Percentiles rank a stretch among this genome's conserved stretches.
Evolutionary conservation across 2,329 filamentous ascomycete genomes (phyloP).

Genomic region (Trichoderma gracile): DNA sequence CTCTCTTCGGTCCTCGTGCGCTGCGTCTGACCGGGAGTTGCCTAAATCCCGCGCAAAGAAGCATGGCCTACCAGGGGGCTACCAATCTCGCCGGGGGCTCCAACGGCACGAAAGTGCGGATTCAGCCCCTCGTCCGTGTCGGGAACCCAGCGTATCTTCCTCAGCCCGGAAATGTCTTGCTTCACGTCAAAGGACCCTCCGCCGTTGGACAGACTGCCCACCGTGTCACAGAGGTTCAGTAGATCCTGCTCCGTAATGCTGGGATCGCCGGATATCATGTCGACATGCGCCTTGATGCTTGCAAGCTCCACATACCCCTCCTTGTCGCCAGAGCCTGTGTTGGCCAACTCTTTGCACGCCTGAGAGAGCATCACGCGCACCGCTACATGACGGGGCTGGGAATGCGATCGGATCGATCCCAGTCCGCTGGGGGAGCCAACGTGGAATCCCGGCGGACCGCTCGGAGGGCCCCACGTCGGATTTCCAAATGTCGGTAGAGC

Average conservation of each 20-base stretch:
- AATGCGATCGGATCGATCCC: slow-evolving; percentile 36
- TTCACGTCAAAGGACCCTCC: slow-evolving; percentile 81
- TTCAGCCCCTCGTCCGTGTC: slow-evolving; percentile 48
- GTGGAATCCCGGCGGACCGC: slow-evolving; percentile 39
- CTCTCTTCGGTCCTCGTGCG: slow-evolving; percentile 25
- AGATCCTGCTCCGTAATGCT: slow-evolving; percentile 62
- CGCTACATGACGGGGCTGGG: slow-evolving; percentile 65
- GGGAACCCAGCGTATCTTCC: slow-evolving; percentile 58
- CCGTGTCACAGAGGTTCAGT: slow-evolving; percentile 83
- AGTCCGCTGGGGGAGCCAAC: slow-evolving; percentile 38
- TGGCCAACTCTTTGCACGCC: slow-evolving; percentile 67
- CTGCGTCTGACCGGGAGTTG: slow-evolving; percentile 27
- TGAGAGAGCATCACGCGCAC: slow-evolving; percentile 75
- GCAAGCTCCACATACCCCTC: slow-evolving; percentile 71
- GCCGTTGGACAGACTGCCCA: slow-evolving; percentile 82
- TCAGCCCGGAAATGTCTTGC: slow-evolving; percentile 46
- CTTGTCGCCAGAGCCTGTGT: slow-evolving; percentile 41
- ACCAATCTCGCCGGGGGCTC: slow-evolving; percentile 67
- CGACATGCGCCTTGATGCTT: slow-evolving; percentile 65
- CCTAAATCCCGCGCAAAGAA: slow-evolving; percentile 42
- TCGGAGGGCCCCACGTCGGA: slow-evolving; percentile 42
- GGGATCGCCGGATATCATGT: slow-evolving; percentile 50
- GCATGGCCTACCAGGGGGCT: slow-evolving; percentile 59
- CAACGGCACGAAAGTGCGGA: slow-evolving; percentile 48
- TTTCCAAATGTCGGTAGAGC: slow-evolving; percentile 51